phyloP scores from a whole-genome alignment of 768 basidiomycete genomes.

The Ramaria rubella region DNA sequence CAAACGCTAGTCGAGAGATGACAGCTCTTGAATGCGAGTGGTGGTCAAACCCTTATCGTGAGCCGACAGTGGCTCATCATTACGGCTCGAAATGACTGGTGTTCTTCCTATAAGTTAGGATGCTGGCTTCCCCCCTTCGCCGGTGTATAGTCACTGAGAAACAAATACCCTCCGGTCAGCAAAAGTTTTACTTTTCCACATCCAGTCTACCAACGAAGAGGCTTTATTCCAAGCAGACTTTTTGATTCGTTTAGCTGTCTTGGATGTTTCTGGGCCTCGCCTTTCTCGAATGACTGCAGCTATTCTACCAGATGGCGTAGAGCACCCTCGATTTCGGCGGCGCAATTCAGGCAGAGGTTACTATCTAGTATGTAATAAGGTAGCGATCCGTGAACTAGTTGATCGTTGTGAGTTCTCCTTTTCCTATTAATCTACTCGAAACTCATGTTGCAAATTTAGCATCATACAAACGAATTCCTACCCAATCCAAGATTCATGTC shows the following conservation, averaged over 20 bases:
- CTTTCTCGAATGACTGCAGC: constrained; percentile 23
- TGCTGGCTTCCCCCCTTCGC: constrained; percentile 62
- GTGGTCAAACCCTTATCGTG: constrained; percentile 76
- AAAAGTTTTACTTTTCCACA: background rate
- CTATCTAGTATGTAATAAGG: constrained; percentile 59
- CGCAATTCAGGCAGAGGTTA: constrained; percentile 38
- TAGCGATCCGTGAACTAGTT: constrained; percentile 35
- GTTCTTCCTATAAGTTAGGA: constrained; percentile 70
- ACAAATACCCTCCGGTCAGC: constrained; percentile 52
- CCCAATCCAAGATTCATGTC: constrained; percentile 23
- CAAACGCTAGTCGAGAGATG: constrained; percentile 44
- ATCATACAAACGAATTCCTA: constrained; percentile 15
- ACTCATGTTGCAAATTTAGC: background rate
- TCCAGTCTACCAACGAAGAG: background rate
- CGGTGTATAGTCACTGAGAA: constrained; percentile 43
- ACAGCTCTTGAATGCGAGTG: constrained; percentile 52
- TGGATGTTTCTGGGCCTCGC: constrained; percentile 12
- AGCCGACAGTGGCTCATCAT: constrained; percentile 16
- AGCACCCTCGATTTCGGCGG: constrained; percentile 54
- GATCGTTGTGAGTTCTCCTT: constrained; percentile 28
- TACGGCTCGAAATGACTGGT: too few relatives aligned
- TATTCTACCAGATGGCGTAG: constrained; percentile 54
- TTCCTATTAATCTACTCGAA: background rate
- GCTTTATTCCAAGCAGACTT: constrained; percentile 42
- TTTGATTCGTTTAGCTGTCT: constrained; percentile 48